Conservation (phyloP, 805 yeast genomes). For the Zygotorulaspora sp. region DNA sequence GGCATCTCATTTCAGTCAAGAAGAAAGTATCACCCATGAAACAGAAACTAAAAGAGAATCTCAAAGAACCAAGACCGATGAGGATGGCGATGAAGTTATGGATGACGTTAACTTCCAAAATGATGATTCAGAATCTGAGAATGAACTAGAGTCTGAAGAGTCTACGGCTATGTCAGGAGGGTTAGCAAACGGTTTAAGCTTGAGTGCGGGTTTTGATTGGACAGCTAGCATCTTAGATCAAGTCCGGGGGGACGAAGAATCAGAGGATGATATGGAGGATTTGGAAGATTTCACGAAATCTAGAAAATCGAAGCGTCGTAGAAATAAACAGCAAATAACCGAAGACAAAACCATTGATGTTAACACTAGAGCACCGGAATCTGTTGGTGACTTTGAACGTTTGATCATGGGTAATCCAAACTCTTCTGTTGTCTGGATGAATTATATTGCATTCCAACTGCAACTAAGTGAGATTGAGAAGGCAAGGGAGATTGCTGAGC, state of each 20-base stretch:
- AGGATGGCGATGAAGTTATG: slow-evolving; percentile 26
- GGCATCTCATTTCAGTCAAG: slow-evolving; percentile 71
- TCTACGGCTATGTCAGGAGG: slow-evolving; percentile 29
- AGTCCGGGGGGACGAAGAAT: slow-evolving; percentile 54
- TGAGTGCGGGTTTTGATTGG: slow-evolving; percentile 89
- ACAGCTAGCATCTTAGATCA: slow-evolving; percentile 84
- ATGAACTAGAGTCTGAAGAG: slow-evolving; percentile 33
- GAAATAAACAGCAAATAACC: slow-evolving; percentile 41
- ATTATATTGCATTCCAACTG: slow-evolving; percentile 95
- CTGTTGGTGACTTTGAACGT: slow-evolving; percentile 88
- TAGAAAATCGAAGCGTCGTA: slow-evolving; percentile 44
- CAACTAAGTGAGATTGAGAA: slow-evolving; percentile 91
- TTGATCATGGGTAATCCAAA: slow-evolving; percentile 86
- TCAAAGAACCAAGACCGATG: slow-evolving; percentile 1
- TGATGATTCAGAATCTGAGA: slow-evolving; percentile 33
- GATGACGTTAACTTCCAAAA: slow-evolving; percentile 32
- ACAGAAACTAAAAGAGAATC: slow-evolving; percentile 21
- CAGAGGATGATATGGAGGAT: slow-evolving; percentile 55
- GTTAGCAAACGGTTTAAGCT: slow-evolving; percentile 57
- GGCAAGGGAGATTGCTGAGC: slow-evolving; percentile 87
- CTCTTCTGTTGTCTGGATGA: slow-evolving; percentile 94
- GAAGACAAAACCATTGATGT: slow-evolving; percentile 85
- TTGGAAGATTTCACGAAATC: slow-evolving; percentile 45
- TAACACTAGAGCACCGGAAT: slow-evolving; percentile 82
- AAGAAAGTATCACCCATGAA: slow-evolving; percentile 23